phyloP scores from a whole-genome alignment of 768 basidiomycete genomes.

The Suillus weaverae region DNA sequence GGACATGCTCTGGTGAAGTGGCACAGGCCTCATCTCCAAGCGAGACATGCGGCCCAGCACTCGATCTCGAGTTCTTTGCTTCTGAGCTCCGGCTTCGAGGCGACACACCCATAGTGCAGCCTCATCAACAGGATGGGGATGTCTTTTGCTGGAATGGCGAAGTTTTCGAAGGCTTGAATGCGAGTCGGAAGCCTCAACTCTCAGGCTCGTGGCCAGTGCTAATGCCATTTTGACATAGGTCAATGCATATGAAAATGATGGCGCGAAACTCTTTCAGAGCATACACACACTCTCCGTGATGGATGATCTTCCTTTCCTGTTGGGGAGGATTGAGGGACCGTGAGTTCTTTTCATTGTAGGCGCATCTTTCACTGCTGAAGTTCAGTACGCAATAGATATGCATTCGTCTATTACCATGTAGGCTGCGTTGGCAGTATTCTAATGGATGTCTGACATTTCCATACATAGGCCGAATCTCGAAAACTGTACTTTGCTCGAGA shows the following conservation, averaged over 20 bases:
- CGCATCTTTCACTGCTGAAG: not conserved
- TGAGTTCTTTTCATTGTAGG: conserved; percentile 41
- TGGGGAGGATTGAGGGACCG: conserved; percentile 79
- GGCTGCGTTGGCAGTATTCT: conserved; percentile 18
- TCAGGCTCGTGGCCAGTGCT: not conserved
- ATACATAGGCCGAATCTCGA: conserved; percentile 39
- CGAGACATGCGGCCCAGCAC: not conserved
- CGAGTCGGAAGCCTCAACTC: conserved; percentile 29
- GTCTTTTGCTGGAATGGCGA: conserved; percentile 88
- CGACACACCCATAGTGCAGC: conserved; percentile 55
- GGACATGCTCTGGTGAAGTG: not conserved
- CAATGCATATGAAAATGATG: conserved; percentile 66
- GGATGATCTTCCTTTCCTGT: conserved; percentile 48
- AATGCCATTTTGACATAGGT: conserved; percentile 43
- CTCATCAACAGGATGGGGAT: conserved; percentile 57
- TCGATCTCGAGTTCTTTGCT: conserved; percentile 59
- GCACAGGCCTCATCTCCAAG: not conserved
- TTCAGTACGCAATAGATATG: conserved; percentile 52
- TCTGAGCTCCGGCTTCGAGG: conserved; percentile 81
- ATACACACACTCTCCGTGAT: conserved; percentile 25
- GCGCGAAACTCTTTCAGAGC: conserved; percentile 47
- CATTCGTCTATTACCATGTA: conserved; percentile 79
- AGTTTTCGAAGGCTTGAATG: conserved; percentile 84
- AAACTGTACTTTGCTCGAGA: conserved; percentile 76
- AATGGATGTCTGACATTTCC: conserved; percentile 2